phyloP scores from a whole-genome alignment of 163 green algal genomes.

The Trebouxia gelatinosa region DNA sequence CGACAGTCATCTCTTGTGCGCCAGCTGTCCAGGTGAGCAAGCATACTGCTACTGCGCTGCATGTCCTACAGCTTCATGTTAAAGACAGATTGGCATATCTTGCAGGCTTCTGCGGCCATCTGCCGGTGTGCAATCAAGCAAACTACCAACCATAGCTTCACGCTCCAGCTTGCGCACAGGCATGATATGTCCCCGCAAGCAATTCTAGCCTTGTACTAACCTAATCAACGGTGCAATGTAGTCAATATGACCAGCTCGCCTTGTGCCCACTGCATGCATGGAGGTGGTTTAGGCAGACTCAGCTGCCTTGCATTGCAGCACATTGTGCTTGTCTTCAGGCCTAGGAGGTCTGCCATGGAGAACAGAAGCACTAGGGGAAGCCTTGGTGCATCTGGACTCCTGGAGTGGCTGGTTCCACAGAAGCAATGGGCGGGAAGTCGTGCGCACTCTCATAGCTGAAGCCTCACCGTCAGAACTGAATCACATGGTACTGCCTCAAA shows the following conservation, averaged over 20 bases:
- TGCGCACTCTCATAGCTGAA: slow-evolving; percentile 29
- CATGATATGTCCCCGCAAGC: not conserved
- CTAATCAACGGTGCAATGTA: not conserved
- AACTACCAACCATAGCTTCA: slow-evolving; percentile 11
- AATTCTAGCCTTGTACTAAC: not conserved
- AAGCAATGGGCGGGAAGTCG: slow-evolving; percentile 28
- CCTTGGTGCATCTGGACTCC: slow-evolving; percentile 20
- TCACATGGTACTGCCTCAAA: slow-evolving; percentile 34
- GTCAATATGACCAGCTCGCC: not conserved
- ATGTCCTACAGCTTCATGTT: not conserved
- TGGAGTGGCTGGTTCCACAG: slow-evolving; percentile 31
- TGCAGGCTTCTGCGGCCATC: slow-evolving; percentile 24
- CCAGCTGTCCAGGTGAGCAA: slow-evolving; percentile 24
- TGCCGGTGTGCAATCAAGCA: not conserved
- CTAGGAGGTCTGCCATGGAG: slow-evolving; percentile 27
- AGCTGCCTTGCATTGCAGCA: not conserved
- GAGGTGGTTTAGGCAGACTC: not conserved
- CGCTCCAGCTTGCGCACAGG: slow-evolving; percentile 15
- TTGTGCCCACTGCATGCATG: not conserved
- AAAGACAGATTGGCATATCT: not conserved
- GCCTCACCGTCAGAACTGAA: slow-evolving; percentile 29
- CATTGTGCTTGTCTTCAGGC: not conserved
- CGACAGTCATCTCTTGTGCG: slow-evolving; percentile 24
- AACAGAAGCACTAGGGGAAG: slow-evolving; percentile 27
- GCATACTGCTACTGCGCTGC: not conserved